Evolutionary conservation across 495 filamentous ascomycete genomes (phyloP), one percentile per base, ranked within the genome.

Genomic region (Talaromyces ruber): DNA sequence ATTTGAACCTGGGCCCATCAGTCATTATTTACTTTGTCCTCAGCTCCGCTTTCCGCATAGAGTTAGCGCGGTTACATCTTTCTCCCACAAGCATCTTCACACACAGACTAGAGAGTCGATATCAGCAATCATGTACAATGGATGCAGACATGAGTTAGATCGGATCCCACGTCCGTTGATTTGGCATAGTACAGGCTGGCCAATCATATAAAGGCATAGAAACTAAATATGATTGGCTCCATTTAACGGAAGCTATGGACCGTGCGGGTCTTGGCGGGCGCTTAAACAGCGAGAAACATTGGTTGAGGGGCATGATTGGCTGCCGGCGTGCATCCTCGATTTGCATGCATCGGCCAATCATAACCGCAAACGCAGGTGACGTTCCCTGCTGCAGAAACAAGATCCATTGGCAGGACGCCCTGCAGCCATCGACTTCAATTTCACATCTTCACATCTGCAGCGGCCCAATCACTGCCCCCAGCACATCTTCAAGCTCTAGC

Each of bases 381-480:
- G 5, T 14, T 14, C 22, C 43, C 43, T 18, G 18, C 43, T 21
- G 43, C 22, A 54, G 51, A 54, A 25, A 28, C 22, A 54, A 1
- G 22, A 26, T 7, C 51, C n/a, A 54, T 54, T 54, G 51, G 51
- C 51, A 54, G 28, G 51, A 52, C 43, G 7, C 6, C n/a, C 51
- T 54, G 51, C 51, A 54, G 51, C 51, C 51, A 54, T 28, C 51
- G 6, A 9, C 51, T 14, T 26, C 51, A 26, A 26, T 28, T 54
- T 54, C 51, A 54, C 51, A 54, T 54, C 51, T 54, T 54, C 51
- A 54, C 51, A 54, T 14, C 51, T 54, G 12, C 7, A 54, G 55
- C 28, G 22, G n/a, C 55, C 50, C 55, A 58, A 32, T 58, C 55
- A 37, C 55, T 37, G 18, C 9, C 16, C 55, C 11, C 55, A 22